Evolutionary conservation across 352 stramenopile species (phyloP).

Genomic region (Phytophthora meadii): DNA sequence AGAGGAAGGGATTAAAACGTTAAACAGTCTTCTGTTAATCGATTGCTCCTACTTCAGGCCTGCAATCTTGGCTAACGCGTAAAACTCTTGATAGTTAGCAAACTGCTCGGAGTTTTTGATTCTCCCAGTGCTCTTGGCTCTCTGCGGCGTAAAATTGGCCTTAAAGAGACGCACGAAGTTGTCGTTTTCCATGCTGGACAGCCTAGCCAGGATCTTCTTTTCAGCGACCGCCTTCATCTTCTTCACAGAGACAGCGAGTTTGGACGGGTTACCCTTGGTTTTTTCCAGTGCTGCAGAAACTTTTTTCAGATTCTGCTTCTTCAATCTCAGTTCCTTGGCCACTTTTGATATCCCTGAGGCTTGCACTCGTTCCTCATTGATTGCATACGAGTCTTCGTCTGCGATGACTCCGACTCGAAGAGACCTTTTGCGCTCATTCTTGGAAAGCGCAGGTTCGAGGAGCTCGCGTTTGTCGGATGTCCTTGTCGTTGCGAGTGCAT

Average conservation of each 20-base stretch:
- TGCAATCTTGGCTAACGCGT: not conserved
- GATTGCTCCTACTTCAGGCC: not conserved
- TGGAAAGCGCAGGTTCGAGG: not conserved
- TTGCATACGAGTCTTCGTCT: not conserved
- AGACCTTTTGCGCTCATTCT: not conserved
- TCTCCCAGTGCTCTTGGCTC: not conserved
- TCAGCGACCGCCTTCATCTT: not conserved
- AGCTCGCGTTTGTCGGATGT: not conserved
- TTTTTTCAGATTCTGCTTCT: not conserved
- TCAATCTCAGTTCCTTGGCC: not conserved
- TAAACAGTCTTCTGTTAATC: too few species aligned
- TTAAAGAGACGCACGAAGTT: slow-evolving; percentile 3
- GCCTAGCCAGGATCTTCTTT: not conserved
- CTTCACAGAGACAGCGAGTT: not conserved
- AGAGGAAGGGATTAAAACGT: too few species aligned
- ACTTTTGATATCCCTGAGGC: not conserved
- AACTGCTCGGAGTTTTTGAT: not conserved
- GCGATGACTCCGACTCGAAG: not conserved
- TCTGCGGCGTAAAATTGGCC: not conserved
- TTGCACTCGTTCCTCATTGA: not conserved
- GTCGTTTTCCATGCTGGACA: not conserved
- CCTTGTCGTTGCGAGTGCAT: not conserved
- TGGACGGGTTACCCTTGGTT: not conserved
- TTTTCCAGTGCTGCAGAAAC: not conserved
- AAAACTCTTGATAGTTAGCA: not conserved